These are phyloP conservation scores for Eremothecium coryli DNA, from an alignment of 1,139 yeast species.

Conservation along the genomic window DNA sequence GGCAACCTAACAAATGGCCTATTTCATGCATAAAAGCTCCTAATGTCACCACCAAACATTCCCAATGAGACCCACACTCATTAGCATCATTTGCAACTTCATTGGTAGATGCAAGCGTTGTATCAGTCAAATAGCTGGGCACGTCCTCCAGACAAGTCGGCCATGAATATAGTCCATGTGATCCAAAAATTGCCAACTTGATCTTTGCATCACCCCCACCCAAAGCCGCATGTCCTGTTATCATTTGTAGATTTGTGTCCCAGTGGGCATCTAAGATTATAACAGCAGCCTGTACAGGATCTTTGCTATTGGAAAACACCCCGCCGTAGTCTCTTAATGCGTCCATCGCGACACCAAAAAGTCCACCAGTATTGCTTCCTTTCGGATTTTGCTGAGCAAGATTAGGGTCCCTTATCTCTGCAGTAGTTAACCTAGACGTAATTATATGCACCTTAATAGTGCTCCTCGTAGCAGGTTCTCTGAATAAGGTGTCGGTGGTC, in stretches of 20 bases:
- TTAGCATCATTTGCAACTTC: conserved; percentile 86
- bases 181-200: conserved; percentile 82
- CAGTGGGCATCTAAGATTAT: conserved; percentile 78
- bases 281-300: conserved; percentile 72
- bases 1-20: conserved; percentile 84
- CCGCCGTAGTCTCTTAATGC: conserved; percentile 50
- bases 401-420: conserved; percentile 67
- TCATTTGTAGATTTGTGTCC: conserved; percentile 51
- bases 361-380: conserved; percentile 65
- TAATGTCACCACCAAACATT: conserved; percentile 71
- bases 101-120: conserved; percentile 46
- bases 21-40: conserved; percentile 96
- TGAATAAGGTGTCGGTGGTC: conserved; percentile 41
- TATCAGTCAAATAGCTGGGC: conserved; percentile 61
- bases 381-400: conserved; percentile 77
- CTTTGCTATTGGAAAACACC: conserved; percentile 40
- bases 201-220: conserved; percentile 76
- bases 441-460: conserved; percentile 74
- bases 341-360: conserved; percentile 72
- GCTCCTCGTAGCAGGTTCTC: conserved; percentile 37
- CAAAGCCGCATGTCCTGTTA: conserved; percentile 84
- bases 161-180: conserved; percentile 88
- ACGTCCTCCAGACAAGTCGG: conserved; percentile 68
- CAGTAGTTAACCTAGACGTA: conserved; percentile 54
- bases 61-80: conserved; percentile 86